Evolutionary conservation across 192 early-diverging fungal species (phyloP).

Genomic region (Entomortierella chlamydospora): DNA sequence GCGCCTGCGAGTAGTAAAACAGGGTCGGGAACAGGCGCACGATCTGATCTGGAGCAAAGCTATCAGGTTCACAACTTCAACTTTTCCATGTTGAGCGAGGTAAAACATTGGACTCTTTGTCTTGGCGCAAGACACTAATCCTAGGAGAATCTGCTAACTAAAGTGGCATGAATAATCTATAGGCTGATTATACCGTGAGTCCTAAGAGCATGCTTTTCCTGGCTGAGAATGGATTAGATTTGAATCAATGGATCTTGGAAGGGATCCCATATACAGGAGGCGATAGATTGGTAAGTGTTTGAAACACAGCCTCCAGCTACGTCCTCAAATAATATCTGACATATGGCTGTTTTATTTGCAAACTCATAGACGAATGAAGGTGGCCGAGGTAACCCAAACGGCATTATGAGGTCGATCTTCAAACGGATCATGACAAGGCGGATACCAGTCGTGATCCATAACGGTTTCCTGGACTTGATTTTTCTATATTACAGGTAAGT

Average conservation of each 20-base stretch:
- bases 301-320: too few species aligned
- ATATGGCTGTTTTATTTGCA: too few species aligned
- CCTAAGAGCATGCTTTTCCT: constrained; percentile 83
- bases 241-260: constrained; percentile 76
- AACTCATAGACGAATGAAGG: constrained; percentile 52
- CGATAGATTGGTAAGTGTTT: constrained; percentile 43
- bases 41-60: constrained; percentile 1
- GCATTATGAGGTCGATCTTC: constrained; percentile 68
- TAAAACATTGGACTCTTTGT: background rate
- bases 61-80: constrained; percentile 73
- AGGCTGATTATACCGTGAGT: constrained; percentile 74
- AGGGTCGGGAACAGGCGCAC: too few species aligned
- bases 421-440: constrained; percentile 58
- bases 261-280: constrained; percentile 86
- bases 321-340: too few species aligned
- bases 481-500: constrained; percentile 84
- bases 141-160: too few species aligned
- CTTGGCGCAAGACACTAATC: background rate
- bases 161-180: constrained; percentile 1
- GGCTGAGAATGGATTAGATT: constrained; percentile 87
- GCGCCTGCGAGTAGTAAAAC: too few species aligned
- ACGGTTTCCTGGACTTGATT: constrained; percentile 93
- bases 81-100: constrained; percentile 58
- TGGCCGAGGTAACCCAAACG: constrained; percentile 45
- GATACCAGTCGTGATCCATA: constrained; percentile 89